Base-by-base conservation (phyloP, 2,329 filamentous ascomycete genomes). In the Neofusicoccum sp. region DNA sequence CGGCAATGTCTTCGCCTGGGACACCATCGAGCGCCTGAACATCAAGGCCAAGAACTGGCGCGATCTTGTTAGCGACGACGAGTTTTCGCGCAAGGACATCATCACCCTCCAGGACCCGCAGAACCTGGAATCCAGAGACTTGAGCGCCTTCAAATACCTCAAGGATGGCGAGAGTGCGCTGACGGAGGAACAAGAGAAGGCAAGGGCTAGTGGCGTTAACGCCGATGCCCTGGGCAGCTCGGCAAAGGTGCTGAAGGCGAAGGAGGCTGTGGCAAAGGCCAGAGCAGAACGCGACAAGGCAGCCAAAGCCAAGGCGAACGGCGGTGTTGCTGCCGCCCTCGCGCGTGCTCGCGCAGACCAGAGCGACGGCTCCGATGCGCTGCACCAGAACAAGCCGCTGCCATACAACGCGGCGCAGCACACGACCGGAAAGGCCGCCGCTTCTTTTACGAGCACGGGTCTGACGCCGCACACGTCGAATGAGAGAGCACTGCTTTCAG, bases 41-140 rank as follows among this genome's bases (percentile, higher is more conserved):
- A 89, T 99, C 76, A 98, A 98, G 79, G 84, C 91, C 53, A 98
- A 97, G 83, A 89, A 96, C 79, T 99, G 95, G 95, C 84, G 82
- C 65, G 95, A 99, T 76, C 78, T 99, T 44, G 84, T 98, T 7
- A 91, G 89, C 69, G 93, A 99, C 67, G 83, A 87, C 64, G 89
- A 92, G 62, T 99, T 99, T 69, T 85, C 85, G 31, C 85, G 95
- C 64, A 90, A 90, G 68, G 95, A 99, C 75, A 93, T 99, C 63
- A 96, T 99, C 70, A 97, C 92, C 0, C 79, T 99, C 8, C 96
- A 99, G 73, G 95, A 99, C 72, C 95, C 95, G 9, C 93, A 96
- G 72, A 96, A 96, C 73, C 81, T 95, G 20, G 87, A 89, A 60
- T 86, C 87, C 60, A 81, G 93, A 66, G 90, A 98, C 73, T 81